Conservation (phyloP, 2,329 filamentous ascomycete genomes). For the Talaromyces verruculosus region DNA sequence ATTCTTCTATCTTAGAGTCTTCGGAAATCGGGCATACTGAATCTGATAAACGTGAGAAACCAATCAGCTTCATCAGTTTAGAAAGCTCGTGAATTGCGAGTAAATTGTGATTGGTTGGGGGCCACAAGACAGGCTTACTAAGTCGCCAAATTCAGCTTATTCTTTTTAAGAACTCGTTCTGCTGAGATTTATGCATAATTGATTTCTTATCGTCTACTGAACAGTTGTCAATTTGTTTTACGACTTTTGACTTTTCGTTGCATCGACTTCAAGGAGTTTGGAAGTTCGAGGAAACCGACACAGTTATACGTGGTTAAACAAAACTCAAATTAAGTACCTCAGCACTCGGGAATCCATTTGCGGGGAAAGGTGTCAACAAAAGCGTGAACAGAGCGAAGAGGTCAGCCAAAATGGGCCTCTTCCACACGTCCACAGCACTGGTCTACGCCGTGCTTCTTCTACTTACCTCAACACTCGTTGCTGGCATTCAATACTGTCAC, state of each 20-base stretch:
- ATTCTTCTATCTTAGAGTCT: not conserved
- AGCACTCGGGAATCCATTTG: not conserved
- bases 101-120: not conserved
- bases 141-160: not conserved
- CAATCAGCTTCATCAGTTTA: not conserved
- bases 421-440: conserved; percentile 1
- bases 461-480: conserved; percentile 22
- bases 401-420: conserved; percentile 1
- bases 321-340: not conserved
- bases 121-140: not conserved
- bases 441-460: conserved; percentile 21
- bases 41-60: not conserved
- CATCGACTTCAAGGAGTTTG: not conserved
- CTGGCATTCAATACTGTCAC: conserved; percentile 22
- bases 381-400: not conserved
- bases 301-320: not conserved
- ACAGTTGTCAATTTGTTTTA: not conserved
- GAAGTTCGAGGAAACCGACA: not conserved
- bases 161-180: not conserved
- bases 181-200: not conserved
- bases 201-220: not conserved
- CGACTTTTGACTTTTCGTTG: not conserved
- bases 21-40: not conserved
- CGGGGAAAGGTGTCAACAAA: not conserved
- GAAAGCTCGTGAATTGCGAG: not conserved